Percentiles rank a stretch among this genome's conserved stretches.
These are phyloP conservation scores for Cydonia oblonga DNA, from an alignment of 331 rosid species.

Conservation along the genomic window DNA sequence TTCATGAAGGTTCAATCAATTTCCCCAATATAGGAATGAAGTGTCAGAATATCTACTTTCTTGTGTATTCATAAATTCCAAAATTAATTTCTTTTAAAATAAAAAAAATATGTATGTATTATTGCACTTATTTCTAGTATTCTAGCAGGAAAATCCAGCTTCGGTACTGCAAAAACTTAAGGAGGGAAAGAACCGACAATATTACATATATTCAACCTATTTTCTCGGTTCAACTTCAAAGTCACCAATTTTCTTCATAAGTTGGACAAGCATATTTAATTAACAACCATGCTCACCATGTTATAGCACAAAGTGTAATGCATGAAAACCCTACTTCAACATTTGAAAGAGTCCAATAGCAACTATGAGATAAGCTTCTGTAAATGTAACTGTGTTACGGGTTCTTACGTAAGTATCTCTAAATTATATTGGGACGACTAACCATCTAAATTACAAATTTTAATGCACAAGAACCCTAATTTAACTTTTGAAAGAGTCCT, in stretches of 20 bases:
- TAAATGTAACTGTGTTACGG: too few relatives aligned
- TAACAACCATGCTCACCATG: not conserved
- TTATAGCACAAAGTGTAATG: not conserved
- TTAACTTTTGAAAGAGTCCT: too few relatives aligned
- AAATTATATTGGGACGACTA: too few relatives aligned
- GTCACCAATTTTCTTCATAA: not conserved
- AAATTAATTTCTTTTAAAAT: not conserved
- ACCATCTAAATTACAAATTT: too few relatives aligned
- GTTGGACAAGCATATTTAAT: not conserved
- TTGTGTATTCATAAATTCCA: constrained; percentile 7
- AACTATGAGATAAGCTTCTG: not conserved
- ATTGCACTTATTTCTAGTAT: not conserved
- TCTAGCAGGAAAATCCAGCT: not conserved
- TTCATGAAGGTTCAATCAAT: constrained; percentile 13
- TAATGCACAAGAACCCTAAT: too few relatives aligned
- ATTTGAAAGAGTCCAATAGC: not conserved
- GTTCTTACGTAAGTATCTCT: too few relatives aligned
- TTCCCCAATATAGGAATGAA: not conserved
- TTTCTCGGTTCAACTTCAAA: not conserved
- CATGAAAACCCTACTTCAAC: not conserved
- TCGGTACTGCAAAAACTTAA: not conserved
- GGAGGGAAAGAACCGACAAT: not conserved
- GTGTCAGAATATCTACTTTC: constrained; percentile 12
- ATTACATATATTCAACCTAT: not conserved
- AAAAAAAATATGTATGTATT: not conserved